phyloP scores from a whole-genome alignment of 805 yeast genomes.

The Ogataea salicorniae region DNA sequence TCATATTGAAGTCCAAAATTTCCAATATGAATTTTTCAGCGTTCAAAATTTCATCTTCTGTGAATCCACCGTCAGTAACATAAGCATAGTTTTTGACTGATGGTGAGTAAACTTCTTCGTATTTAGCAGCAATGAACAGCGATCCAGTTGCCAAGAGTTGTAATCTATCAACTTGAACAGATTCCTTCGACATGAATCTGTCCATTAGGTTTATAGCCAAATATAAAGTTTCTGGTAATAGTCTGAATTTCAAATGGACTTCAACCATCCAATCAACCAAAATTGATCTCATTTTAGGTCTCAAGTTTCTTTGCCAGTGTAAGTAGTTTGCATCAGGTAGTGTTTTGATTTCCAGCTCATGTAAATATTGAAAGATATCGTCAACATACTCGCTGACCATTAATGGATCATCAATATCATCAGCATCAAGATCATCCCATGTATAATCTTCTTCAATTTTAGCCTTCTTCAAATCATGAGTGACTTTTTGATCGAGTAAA shows the following conservation, averaged over 20 bases:
- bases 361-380: constrained; percentile 79
- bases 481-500: constrained; percentile 20
- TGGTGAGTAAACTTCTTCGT: constrained; percentile 88
- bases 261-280: constrained; percentile 93
- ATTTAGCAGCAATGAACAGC: constrained; percentile 84
- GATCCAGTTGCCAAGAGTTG: constrained; percentile 85
- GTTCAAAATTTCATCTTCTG: constrained; percentile 72
- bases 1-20: constrained; percentile 65
- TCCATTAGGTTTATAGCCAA: constrained; percentile 84
- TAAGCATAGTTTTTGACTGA: constrained; percentile 80
- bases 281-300: constrained; percentile 81
- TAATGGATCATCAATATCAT: constrained; percentile 64
- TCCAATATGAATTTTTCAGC: constrained; percentile 80
- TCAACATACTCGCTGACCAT: constrained; percentile 92
- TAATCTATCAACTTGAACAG: constrained; percentile 69
- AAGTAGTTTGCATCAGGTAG: constrained; percentile 70
- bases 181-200: constrained; percentile 70
- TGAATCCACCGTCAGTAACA: constrained; percentile 80
- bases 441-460: constrained; percentile 35
- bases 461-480: constrained; percentile 28
- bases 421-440: constrained; percentile 73
- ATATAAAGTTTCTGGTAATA: constrained; percentile 80
- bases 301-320: constrained; percentile 56
- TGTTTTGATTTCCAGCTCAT: constrained; percentile 65
- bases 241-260: constrained; percentile 76